phyloP scores from a whole-genome alignment of 768 basidiomycete genomes.

The Psilocybe sp. region DNA sequence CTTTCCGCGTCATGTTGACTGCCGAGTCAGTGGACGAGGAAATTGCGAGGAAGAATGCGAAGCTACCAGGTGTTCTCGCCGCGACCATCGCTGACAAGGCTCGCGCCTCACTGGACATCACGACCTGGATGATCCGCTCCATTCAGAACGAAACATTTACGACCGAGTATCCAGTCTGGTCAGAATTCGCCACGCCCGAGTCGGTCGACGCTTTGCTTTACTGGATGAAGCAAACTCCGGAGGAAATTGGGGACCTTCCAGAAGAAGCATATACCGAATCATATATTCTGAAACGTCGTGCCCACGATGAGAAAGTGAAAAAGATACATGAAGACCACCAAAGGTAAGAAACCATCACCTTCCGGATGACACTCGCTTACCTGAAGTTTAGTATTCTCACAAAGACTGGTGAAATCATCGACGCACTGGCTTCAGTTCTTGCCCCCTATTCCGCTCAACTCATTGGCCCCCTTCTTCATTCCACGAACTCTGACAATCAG shows the following conservation, averaged over 20 bases:
- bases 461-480: conserved; percentile 6
- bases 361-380: neutral
- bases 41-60: conserved; percentile 7
- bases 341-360: neutral
- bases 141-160: conserved; percentile 5
- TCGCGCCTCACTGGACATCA: conserved; percentile 7
- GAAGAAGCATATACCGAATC: no score
- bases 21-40: conserved; percentile 11
- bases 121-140: conserved; percentile 9
- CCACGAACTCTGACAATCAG: neutral
- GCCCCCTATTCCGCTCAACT: conserved; percentile 1
- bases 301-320: neutral
- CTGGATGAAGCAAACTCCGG: no score
- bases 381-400: neutral
- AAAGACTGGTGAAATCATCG: conserved; percentile 2
- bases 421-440: conserved; percentile 1
- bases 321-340: conserved; percentile 1
- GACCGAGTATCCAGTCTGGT: neutral
- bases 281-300: neutral
- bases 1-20: conserved; percentile 11
- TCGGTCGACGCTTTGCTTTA: neutral
- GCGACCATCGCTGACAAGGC: conserved; percentile 10
- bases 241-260: no score
- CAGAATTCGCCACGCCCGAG: conserved; percentile 3
- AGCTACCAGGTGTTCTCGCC: conserved; percentile 9